Conservation (phyloP, 768 basidiomycete genomes). For the Tylopilus felleus region DNA sequence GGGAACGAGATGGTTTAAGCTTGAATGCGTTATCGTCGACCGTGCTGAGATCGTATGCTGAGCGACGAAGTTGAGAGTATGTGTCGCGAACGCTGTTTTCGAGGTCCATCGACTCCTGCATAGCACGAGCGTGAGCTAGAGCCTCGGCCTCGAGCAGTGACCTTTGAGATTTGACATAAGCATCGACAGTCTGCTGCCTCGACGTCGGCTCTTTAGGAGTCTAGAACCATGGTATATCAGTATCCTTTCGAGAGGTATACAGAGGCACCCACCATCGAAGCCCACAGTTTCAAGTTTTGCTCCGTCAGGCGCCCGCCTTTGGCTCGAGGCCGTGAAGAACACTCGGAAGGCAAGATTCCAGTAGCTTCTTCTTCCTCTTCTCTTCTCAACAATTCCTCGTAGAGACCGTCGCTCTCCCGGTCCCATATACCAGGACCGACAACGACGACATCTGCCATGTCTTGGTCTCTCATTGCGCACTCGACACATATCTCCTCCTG, state of each 20-base stretch:
- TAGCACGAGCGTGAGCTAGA: slow-evolving; percentile 69
- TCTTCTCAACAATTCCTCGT: slow-evolving; percentile 68
- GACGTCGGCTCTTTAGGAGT: slow-evolving; percentile 89
- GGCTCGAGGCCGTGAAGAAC: slow-evolving; percentile 56
- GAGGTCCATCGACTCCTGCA: slow-evolving; percentile 72
- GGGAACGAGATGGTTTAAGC: slow-evolving; percentile 58
- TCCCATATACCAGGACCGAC: slow-evolving; percentile 87
- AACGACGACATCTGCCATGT: slow-evolving; percentile 95
- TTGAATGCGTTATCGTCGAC: slow-evolving; percentile 62
- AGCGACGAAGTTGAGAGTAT: slow-evolving; percentile 75
- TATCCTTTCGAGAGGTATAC: background rate
- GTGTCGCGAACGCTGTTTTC: slow-evolving; percentile 78
- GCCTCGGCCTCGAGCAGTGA: slow-evolving; percentile 80
- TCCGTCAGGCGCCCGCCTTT: slow-evolving; percentile 70
- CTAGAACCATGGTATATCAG: slow-evolving; percentile 39
- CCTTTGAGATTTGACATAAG: slow-evolving; percentile 80
- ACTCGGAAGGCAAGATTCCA: slow-evolving; percentile 47
- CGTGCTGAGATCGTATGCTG: slow-evolving; percentile 62
- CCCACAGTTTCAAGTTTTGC: slow-evolving; percentile 78
- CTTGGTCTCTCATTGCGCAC: slow-evolving; percentile 98
- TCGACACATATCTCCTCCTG: slow-evolving; percentile 91
- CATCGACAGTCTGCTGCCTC: slow-evolving; percentile 75
- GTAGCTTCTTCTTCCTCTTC: slow-evolving; percentile 67
- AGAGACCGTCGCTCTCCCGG: slow-evolving; percentile 79
- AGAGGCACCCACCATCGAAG: slow-evolving; percentile 57